Evolutionary conservation across 73 alveolate genomes (phyloP).

Genomic region (Paramecium sexaurelia): DNA sequence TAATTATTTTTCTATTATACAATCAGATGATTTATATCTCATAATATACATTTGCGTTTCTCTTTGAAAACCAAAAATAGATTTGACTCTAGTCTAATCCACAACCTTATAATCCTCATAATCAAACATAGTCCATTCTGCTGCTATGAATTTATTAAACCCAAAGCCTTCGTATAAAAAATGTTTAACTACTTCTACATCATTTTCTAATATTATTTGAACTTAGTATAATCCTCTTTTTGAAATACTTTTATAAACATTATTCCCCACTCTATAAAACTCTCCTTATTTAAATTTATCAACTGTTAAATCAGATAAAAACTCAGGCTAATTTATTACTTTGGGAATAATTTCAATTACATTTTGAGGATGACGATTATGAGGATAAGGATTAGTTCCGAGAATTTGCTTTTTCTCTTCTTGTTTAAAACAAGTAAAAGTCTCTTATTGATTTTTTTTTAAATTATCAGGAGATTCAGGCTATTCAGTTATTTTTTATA

Average conservation of each 20-base stretch:
- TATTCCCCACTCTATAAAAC: neutral
- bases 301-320: neutral
- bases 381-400: too few relatives aligned
- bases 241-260: conserved; percentile 20
- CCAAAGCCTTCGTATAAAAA: neutral
- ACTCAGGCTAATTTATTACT: neutral
- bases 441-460: neutral
- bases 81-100: neutral
- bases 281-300: conserved; percentile 19
- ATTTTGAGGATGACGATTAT: too few relatives aligned
- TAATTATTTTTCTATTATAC: conserved; percentile 4
- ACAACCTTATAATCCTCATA: neutral
- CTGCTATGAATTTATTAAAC: neutral
- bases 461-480: neutral
- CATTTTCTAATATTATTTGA: neutral
- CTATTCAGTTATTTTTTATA: neutral
- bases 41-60: neutral
- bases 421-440: neutral
- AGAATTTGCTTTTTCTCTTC: too few relatives aligned
- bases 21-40: neutral
- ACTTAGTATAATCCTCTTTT: neutral
- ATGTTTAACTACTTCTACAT: neutral
- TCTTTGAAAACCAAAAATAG: neutral
- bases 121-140: neutral
- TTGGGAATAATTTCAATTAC: neutral